Conservation (phyloP, 768 basidiomycete species). For the Mycena amicta region DNA sequence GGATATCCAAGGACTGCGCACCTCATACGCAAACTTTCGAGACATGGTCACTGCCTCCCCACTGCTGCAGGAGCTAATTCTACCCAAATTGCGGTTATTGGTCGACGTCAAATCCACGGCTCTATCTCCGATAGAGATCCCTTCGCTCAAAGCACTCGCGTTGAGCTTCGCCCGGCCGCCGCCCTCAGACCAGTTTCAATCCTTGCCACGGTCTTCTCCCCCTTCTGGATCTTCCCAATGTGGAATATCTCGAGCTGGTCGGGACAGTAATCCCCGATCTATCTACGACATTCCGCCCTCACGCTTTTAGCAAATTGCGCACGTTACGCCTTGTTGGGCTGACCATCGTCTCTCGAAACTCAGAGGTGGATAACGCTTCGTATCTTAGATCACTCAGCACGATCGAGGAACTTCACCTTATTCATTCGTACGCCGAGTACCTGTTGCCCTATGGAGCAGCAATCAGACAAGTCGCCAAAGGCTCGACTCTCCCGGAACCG, state of each 20-base stretch:
- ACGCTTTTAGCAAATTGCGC: conserved; percentile 12
- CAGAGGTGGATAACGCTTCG: conserved; percentile 3
- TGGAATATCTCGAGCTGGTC: conserved; percentile 20
- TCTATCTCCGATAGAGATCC: conserved; percentile 17
- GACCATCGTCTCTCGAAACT: not conserved
- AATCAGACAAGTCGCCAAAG: not conserved
- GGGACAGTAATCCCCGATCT: conserved; percentile 16
- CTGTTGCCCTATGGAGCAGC: conserved; percentile 4
- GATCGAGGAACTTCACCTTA: conserved; percentile 15
- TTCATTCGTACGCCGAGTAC: conserved; percentile 13
- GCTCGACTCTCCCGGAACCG: conserved; percentile 6
- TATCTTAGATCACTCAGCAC: conserved; percentile 15
- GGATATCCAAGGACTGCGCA: conserved; percentile 16
- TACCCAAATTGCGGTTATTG: conserved; percentile 17
- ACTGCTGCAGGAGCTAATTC: conserved; percentile 13
- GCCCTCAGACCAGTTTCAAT: conserved; percentile 14
- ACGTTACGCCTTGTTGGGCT: conserved; percentile 16
- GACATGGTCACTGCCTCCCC: conserved; percentile 20
- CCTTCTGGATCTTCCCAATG: conserved; percentile 13
- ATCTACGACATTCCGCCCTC: conserved; percentile 6
- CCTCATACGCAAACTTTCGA: conserved; percentile 11
- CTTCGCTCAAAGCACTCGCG: conserved; percentile 15
- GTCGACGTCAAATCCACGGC: conserved; percentile 6
- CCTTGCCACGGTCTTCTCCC: conserved; percentile 17
- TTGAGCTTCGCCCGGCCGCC: conserved; percentile 17